These are phyloP conservation scores for Ampelocalamus luodianensis DNA, from an alignment of 176 grass and related monocot species.

Conservation along the genomic window DNA sequence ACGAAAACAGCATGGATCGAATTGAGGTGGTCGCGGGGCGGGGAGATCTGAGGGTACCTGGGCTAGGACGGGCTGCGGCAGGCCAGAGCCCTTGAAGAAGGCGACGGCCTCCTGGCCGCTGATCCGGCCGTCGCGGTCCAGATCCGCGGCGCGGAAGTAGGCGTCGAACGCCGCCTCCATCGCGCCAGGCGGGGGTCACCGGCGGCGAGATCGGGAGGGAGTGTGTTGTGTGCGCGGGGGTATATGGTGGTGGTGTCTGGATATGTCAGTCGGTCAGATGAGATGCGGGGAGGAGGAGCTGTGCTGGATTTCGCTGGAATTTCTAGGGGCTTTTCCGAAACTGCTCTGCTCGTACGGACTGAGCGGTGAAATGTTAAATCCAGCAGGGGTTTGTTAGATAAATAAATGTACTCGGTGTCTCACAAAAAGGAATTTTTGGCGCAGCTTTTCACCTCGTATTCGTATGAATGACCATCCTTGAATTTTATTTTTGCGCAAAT, in stretches of 20 bases:
- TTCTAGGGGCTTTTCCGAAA: not conserved
- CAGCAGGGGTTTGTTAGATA: not conserved
- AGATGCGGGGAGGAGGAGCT: not conserved
- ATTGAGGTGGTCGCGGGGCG: not conserved
- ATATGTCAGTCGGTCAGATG: not conserved
- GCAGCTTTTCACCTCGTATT: too few relatives aligned
- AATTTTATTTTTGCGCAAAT: too few relatives aligned
- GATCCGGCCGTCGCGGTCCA: conserved; percentile 96
- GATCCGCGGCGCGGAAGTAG: conserved; percentile 89
- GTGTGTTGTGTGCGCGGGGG: conserved; percentile 2
- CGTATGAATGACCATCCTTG: too few relatives aligned
- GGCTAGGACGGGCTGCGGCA: conserved; percentile 85
- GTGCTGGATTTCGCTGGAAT: conserved; percentile 33
- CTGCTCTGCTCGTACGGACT: not conserved
- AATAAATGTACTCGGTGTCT: too few relatives aligned
- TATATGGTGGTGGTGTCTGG: not conserved
- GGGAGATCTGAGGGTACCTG: conserved; percentile 66
- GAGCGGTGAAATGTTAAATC: not conserved
- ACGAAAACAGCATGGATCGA: not conserved
- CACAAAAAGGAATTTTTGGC: too few relatives aligned
- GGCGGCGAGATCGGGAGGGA: conserved; percentile 45
- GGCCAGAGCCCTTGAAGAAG: conserved; percentile 89
- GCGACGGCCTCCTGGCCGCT: conserved; percentile 87
- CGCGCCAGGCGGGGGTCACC: not conserved
- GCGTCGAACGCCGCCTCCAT: conserved; percentile 83